Conservation (phyloP, 768 basidiomycete genomes). For the Termitomyces sp. region DNA sequence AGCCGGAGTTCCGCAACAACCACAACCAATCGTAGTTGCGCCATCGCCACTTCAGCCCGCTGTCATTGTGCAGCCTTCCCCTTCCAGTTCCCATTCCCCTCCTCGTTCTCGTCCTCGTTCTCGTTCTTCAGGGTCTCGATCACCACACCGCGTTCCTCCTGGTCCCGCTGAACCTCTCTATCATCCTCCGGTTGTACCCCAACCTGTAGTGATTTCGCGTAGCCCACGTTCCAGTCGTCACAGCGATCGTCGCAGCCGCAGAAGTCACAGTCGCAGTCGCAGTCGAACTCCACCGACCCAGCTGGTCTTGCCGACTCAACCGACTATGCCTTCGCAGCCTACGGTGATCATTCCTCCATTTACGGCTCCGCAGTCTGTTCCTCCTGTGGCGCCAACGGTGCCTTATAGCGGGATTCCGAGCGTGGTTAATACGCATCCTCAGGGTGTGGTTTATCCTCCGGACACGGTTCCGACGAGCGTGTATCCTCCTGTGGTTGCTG, state of each 20-base stretch:
- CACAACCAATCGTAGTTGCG: not conserved
- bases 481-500: not conserved
- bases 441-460: not conserved
- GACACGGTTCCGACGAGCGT: not conserved
- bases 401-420: not conserved
- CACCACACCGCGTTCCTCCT: not conserved
- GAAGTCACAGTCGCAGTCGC: not conserved
- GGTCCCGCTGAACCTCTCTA: not conserved
- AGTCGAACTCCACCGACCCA: not conserved
- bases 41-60: not conserved
- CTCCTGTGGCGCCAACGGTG: not conserved
- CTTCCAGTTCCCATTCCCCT: not conserved
- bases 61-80: constrained; percentile 1
- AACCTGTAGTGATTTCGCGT: not conserved
- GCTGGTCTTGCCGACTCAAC: not conserved
- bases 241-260: not conserved
- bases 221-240: not conserved
- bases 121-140: not conserved
- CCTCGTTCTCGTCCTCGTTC: constrained; percentile 3
- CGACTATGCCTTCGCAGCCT: not conserved
- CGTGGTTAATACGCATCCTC: not conserved
- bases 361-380: not conserved
- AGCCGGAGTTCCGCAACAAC: not conserved
- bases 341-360: not conserved
- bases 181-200: not conserved